Conservation (phyloP, 257 asterid genomes). For the Thymus mandschuricus region DNA sequence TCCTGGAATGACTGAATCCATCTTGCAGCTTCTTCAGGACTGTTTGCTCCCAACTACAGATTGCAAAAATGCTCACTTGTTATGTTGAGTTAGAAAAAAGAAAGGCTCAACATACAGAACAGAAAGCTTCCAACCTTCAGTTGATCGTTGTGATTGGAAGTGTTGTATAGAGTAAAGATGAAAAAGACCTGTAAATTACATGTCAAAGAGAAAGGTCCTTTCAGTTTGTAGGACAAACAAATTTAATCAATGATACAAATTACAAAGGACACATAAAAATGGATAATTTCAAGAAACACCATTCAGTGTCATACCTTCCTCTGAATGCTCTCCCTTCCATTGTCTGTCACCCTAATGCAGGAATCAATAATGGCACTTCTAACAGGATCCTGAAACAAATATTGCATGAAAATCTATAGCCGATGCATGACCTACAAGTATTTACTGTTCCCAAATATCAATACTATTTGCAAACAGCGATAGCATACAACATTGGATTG, state of each 20-base stretch:
- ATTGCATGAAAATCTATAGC: constrained; percentile 19
- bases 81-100: constrained; percentile 18
- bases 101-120: constrained; percentile 23
- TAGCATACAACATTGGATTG: constrained; percentile 12
- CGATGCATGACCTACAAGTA: constrained; percentile 12
- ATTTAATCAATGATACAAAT: background rate
- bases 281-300: constrained; percentile 17
- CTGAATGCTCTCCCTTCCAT: constrained; percentile 95
- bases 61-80: constrained; percentile 31
- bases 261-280: constrained; percentile 10
- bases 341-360: constrained; percentile 93
- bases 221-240: constrained; percentile 28
- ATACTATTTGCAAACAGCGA: constrained; percentile 13
- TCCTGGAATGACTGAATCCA: constrained; percentile 94
- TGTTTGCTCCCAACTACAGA: constrained; percentile 89
- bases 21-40: constrained; percentile 97
- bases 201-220: constrained; percentile 29
- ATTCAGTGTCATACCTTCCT: constrained; percentile 62
- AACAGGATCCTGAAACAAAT: constrained; percentile 73
- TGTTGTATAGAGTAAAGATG: constrained; percentile 69
- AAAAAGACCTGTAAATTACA: constrained; percentile 57
- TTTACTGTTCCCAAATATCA: constrained; percentile 5
- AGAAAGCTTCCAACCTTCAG: constrained; percentile 71
- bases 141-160: constrained; percentile 85
- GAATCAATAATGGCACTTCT: constrained; percentile 94